Evolutionary conservation across 495 filamentous ascomycete species (phyloP), one percentile per base, ranked within the genome.

Genomic region (Talaromyces nanjingensis): DNA sequence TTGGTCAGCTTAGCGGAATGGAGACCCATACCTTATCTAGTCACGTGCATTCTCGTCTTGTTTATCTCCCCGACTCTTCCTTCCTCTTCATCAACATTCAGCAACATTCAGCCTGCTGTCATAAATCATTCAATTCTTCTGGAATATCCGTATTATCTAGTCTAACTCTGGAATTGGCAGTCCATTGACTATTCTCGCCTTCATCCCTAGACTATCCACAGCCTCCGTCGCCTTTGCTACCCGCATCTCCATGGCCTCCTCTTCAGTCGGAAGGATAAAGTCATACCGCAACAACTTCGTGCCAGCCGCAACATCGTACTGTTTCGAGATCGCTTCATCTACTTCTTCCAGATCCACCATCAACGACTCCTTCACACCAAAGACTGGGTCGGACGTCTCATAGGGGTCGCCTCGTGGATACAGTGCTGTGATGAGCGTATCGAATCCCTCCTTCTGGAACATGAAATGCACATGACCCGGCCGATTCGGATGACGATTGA

Each of bases 381-480:
- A 94, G 6, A 94, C 91, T 1, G 90, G 86, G 68, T 96, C 91
- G 0, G 87, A 89, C 1, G 83, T 87, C 74, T 91, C 89, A 70
- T 93, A 93, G 1, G 87, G 87, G 65, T 91, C 89, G 8, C 83
- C 86, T 6, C 86, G 83, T 62, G 89, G 73, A 69, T 92, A 96
- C 0, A 96, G 77, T 0, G 91, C 89, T 5, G 91, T 93, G 64
- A 92, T 83, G 60, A 93, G 73, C 62, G 86, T 77, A 72, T 92
- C 89, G 75, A 86, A 92, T 0, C 83, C 87, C 69, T 75, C 70
- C 74, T 89, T 90, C 65, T 84, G 82, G 71, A 93, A 90, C 87
- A 92, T 91, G 70, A 92, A 92, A 73, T 92, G 91, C 77, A 93
- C 83, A 75, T 94, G 90, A 20, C 86, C 87, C 22, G 91, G 91